These are phyloP conservation scores for Pythium volutum DNA, from an alignment of 352 stramenopile genomes.

Conservation along the genomic window DNA sequence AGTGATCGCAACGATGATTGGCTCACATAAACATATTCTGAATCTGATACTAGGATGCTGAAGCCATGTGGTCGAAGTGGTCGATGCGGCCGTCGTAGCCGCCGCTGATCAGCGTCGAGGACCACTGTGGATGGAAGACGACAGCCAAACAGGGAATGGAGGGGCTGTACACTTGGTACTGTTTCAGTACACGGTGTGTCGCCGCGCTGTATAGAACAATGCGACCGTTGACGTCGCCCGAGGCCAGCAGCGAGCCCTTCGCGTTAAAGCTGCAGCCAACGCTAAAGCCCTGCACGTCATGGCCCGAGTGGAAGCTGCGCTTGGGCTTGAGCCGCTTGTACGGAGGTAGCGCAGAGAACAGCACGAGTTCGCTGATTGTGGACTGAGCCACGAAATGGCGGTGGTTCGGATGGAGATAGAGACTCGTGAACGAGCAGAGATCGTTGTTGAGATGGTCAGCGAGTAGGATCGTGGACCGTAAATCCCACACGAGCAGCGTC, in stretches of 20 bases:
- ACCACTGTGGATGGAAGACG: slow-evolving; percentile 18
- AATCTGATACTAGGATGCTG: slow-evolving; percentile 5
- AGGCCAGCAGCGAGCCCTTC: slow-evolving; percentile 40
- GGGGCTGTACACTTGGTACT: slow-evolving; percentile 4
- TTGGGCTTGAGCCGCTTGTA: slow-evolving; percentile 41
- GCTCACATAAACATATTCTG: not conserved
- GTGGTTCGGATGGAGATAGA: slow-evolving; percentile 40
- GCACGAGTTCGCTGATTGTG: slow-evolving; percentile 31
- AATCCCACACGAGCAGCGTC: slow-evolving; percentile 67
- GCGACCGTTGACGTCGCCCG: slow-evolving; percentile 41
- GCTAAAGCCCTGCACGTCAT: slow-evolving; percentile 40
- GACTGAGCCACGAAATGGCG: slow-evolving; percentile 49
- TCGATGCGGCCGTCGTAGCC: slow-evolving; percentile 10
- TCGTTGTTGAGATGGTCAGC: slow-evolving; percentile 47
- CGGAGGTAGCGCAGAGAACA: slow-evolving; percentile 41
- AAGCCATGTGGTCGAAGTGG: not conserved
- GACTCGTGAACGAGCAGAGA: slow-evolving; percentile 40
- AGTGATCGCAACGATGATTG: slow-evolving; percentile 7
- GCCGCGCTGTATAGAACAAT: slow-evolving; percentile 42
- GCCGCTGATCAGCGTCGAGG: slow-evolving; percentile 4
- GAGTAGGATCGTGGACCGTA: slow-evolving; percentile 38
- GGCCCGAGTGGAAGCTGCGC: slow-evolving; percentile 24
- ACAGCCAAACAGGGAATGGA: slow-evolving; percentile 5
- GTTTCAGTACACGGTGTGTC: slow-evolving; percentile 22
- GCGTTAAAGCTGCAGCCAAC: slow-evolving; percentile 55